Evolutionary conservation across 495 filamentous ascomycete species (phyloP), one percentile per base, ranked within the genome.

Genomic region (Venustampulla echinocandica): DNA sequence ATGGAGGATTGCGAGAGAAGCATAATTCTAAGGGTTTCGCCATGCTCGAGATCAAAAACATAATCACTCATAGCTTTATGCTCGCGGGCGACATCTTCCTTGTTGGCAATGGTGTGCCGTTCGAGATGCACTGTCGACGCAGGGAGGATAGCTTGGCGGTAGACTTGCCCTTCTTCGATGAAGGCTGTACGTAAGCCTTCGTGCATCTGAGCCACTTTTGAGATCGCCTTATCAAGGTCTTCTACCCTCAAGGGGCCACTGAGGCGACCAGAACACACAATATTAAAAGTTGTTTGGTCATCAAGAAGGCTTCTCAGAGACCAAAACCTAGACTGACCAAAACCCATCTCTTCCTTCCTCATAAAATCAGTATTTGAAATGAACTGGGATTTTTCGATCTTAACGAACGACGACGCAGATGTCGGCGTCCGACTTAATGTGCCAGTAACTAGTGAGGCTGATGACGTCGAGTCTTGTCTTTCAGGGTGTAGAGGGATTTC

Each of bases 281-380:
- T 46, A 23, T 73, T 74, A 24, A 61, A 64, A 2, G 64, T 62
- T 0, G 64, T 64, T 19, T 47, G 57, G 47, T 72, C 61, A 19
- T 64, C 46, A 4, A 70, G 34, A 1, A 62, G 47, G 2, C 46
- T 50, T 0, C 30, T 42, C 7, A 68, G 36, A 44, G 75, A 74
- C 69, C 70, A 75, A 44, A 76, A 65, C 1, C 71, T 57, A 0
- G 65, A 66, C 46, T 75, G 70, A 1, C 49, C 63, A 23, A 63
- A 62, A 1, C 64, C 64, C 54, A 67, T 68, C 22, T 37, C 38
- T 5, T 50, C 42, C 6, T 23, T 42, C 28, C 46, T 23, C 13
- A 3, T 4, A 11, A 24, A 5, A 10, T 20, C 10, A 4, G 10
- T 21, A 11, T 6, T 10, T 15, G 20, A 7, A 15, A 19, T 7